Evolutionary conservation across 768 basidiomycete species (phyloP).

Genomic region (Saitozyma podzolica): DNA sequence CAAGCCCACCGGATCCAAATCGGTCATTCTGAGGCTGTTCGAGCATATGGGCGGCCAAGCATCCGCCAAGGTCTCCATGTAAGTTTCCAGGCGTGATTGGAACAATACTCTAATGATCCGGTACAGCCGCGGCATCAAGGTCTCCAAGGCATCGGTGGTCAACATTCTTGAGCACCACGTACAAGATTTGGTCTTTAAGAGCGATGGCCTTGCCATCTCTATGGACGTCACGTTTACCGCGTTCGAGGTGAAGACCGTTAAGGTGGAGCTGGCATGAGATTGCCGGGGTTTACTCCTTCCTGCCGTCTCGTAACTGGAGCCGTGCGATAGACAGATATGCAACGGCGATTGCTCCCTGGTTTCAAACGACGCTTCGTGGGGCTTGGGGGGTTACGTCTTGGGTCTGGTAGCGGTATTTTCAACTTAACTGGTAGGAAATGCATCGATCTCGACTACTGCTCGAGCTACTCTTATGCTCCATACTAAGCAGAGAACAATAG

Average conservation of each 20-base stretch:
- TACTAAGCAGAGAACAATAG: too few species aligned
- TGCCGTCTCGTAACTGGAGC: too few species aligned
- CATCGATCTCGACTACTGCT: too few species aligned
- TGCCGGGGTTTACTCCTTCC: too few species aligned
- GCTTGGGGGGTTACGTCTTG: too few species aligned
- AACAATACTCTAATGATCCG: not conserved
- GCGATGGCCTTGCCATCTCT: constrained; percentile 18
- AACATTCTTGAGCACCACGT: constrained; percentile 80
- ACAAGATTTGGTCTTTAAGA: constrained; percentile 23
- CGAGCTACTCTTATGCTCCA: too few species aligned
- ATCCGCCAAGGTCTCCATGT: constrained; percentile 61
- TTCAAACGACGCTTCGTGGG: too few species aligned
- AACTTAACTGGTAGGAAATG: too few species aligned
- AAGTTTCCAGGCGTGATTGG: not conserved
- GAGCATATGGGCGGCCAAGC: constrained; percentile 90
- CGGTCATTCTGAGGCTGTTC: constrained; percentile 76
- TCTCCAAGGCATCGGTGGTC: constrained; percentile 66
- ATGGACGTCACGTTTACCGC: constrained; percentile 73
- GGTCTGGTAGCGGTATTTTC: too few species aligned
- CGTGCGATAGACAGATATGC: too few species aligned
- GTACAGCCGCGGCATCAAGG: constrained; percentile 53
- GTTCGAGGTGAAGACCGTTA: constrained; percentile 88
- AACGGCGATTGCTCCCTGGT: too few species aligned
- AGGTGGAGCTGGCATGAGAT: constrained; percentile 56
- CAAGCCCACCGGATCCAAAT: constrained; percentile 48